Base-by-base conservation (phyloP, 2,329 filamentous ascomycete genomes). In the Neofusicoccum ribis region DNA sequence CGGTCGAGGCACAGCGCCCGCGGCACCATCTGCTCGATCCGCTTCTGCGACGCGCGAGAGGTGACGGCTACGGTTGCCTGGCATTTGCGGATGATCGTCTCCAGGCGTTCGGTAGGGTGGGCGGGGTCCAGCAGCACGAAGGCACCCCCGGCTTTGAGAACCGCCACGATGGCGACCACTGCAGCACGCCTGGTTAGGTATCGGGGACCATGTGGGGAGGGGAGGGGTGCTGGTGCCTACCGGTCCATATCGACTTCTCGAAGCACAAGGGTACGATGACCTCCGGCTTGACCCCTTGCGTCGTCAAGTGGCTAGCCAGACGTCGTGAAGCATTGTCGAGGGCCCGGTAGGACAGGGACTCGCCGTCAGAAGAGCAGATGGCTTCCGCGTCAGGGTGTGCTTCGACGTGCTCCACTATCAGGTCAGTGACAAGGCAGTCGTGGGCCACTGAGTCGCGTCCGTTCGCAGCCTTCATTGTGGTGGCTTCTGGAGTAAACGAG, bases 151-250 rank as follows among this genome's bases (percentile, higher is more conserved):
- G 87, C 80, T 72, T 96, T 96, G 37, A 92, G 76, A 27, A 89
- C 84, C 1, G 87, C 92, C 27, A 96, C 80, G 34, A 96, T 91
- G 0, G 88, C 84, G 37, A 88, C 82, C 71, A 96, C 96, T 0
- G 96, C 78, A 15, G 14, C 37, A 15, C 8, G 34, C 12, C 3
- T 20, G n/a, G 4, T 20, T 8, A 14, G 36, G 17, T 15, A n/a
- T n/a, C n/a, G 20, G 7, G 3, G 17, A 1, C n/a, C 20, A n/a
- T 31, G 17, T 39, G 52, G 5, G 20, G 11, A 12, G n/a, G 6
- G 37, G 5, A 15, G 34, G 1, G 7, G 20, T 5, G 11, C 8
- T 8, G 36, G 6, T 43, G 37, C 12, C 6, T 44, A 58, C 52
- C 37, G 44, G 52, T 44, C 31, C 87, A 76, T 1, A 87, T 75